Evolutionary conservation across 345 rosid species (phyloP).

Genomic region (Salix arbutifolia): DNA sequence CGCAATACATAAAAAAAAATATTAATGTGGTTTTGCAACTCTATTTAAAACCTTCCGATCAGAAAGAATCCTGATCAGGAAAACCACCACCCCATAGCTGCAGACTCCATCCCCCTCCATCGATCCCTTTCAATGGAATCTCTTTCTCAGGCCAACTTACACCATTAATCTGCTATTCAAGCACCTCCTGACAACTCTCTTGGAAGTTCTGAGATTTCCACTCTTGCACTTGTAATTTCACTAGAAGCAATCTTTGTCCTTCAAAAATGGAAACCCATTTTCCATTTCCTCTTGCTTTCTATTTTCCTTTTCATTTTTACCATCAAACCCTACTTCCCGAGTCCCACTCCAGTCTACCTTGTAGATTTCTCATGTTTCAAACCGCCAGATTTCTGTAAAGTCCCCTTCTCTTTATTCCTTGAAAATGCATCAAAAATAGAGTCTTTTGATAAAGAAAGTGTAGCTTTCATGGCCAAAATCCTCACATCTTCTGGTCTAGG

Average conservation of each 20-base stretch:
- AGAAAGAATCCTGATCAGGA: no score
- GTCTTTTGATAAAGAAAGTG: slow-evolving; percentile 36
- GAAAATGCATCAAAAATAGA: slow-evolving; percentile 37
- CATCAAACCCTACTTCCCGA: slow-evolving; percentile 11
- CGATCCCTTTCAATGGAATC: background rate
- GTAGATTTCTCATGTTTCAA: slow-evolving; percentile 51
- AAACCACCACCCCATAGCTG: background rate
- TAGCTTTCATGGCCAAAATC: slow-evolving; percentile 54
- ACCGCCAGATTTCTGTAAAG: slow-evolving; percentile 41
- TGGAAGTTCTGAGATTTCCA: slow-evolving; percentile 13
- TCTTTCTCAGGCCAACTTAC: slow-evolving; percentile 3
- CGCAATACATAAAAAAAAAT: no score
- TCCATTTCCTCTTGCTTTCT: slow-evolving; percentile 18
- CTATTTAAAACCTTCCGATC: no score
- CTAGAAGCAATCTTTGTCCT: background rate
- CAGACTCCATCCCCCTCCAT: background rate
- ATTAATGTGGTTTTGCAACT: no score
- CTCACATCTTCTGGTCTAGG: slow-evolving; percentile 43
- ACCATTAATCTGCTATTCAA: background rate
- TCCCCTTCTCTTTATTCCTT: slow-evolving; percentile 36
- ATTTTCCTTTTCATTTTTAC: background rate
- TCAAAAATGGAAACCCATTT: slow-evolving; percentile 16
- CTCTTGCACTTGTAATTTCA: slow-evolving; percentile 5
- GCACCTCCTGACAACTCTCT: slow-evolving; percentile 7
- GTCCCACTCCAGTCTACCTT: slow-evolving; percentile 30